These are phyloP conservation scores for Lumnitzera littorea DNA, from an alignment of 345 rosid genomes.

Conservation along the genomic window DNA sequence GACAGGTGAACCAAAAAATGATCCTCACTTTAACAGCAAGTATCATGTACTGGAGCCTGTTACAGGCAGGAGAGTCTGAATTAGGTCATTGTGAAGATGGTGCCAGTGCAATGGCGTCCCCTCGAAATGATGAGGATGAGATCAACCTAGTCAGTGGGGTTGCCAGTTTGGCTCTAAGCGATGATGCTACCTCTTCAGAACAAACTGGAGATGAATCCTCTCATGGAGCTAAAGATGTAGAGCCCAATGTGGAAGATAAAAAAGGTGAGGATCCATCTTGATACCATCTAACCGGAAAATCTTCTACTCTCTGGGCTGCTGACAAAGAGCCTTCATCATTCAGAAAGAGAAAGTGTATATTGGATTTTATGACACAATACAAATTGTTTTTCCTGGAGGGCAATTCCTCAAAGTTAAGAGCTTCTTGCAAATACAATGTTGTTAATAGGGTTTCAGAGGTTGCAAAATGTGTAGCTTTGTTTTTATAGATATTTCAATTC, in stretches of 20 bases:
- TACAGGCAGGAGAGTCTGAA: constrained; percentile 32
- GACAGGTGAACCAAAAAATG: constrained; percentile 97
- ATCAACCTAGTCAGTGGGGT: constrained; percentile 21
- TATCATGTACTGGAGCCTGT: constrained; percentile 96
- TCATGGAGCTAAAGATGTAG: not conserved
- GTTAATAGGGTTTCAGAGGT: too few relatives aligned
- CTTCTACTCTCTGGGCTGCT: too few relatives aligned
- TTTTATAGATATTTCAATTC: too few relatives aligned
- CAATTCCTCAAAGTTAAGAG: too few relatives aligned
- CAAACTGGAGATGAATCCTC: constrained; percentile 13
- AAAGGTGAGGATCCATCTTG: not conserved
- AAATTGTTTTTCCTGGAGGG: too few relatives aligned
- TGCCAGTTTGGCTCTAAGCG: constrained; percentile 20
- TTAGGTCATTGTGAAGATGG: constrained; percentile 21
- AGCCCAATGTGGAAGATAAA: not conserved
- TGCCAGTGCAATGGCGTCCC: constrained; percentile 12
- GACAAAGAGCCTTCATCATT: too few relatives aligned
- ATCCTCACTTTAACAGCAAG: constrained; percentile 81
- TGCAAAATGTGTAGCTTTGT: too few relatives aligned
- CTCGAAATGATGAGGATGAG: constrained; percentile 18
- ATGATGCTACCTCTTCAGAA: constrained; percentile 4
- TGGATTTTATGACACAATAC: too few relatives aligned
- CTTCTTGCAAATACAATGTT: too few relatives aligned
- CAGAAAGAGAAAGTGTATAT: too few relatives aligned
- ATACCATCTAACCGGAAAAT: too few relatives aligned